Percentiles rank a stretch among this genome's conserved stretches.
Evolutionary conservation across 2,329 filamentous ascomycete species (phyloP).

Genomic region (Fusarium cicatricum): DNA sequence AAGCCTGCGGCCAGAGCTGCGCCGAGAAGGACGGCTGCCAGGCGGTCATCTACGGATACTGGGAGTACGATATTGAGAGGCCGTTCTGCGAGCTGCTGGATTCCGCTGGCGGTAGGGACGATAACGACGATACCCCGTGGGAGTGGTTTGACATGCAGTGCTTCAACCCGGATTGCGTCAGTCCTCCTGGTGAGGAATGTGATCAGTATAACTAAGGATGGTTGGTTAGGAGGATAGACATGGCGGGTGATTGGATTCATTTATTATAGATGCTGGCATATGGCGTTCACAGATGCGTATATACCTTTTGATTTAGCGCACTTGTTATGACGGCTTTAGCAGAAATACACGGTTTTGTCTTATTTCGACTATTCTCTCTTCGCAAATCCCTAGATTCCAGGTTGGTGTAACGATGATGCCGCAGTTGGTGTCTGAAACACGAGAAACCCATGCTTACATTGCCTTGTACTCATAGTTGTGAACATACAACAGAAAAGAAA

Average conservation of each 20-base stretch:
- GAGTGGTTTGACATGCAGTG: constrained; percentile 26
- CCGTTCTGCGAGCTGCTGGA: constrained; percentile 28
- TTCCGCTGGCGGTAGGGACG: constrained; percentile 10
- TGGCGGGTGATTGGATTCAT: neutral
- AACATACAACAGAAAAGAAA: no score
- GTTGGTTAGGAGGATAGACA: neutral
- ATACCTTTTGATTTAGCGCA: neutral
- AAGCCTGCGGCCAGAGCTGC: constrained; percentile 27
- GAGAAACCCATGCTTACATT: no score
- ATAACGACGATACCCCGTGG: constrained; percentile 20
- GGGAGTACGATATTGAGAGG: constrained; percentile 16
- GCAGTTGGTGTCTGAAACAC: no score
- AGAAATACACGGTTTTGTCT: neutral
- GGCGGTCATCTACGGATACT: constrained; percentile 22
- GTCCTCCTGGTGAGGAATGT: constrained; percentile 14
- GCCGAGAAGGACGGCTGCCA: constrained; percentile 13
- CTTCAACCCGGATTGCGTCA: constrained; percentile 28
- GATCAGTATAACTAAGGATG: constrained; percentile 7
- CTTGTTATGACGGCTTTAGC: neutral
- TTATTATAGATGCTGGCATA: neutral
- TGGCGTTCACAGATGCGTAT: constrained; percentile 8
- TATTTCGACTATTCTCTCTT: neutral
- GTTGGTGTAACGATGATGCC: no score
- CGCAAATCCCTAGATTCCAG: no score
- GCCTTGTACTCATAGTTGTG: no score